Conservation (phyloP, 768 basidiomycete genomes). For the Mrakia gelida region DNA sequence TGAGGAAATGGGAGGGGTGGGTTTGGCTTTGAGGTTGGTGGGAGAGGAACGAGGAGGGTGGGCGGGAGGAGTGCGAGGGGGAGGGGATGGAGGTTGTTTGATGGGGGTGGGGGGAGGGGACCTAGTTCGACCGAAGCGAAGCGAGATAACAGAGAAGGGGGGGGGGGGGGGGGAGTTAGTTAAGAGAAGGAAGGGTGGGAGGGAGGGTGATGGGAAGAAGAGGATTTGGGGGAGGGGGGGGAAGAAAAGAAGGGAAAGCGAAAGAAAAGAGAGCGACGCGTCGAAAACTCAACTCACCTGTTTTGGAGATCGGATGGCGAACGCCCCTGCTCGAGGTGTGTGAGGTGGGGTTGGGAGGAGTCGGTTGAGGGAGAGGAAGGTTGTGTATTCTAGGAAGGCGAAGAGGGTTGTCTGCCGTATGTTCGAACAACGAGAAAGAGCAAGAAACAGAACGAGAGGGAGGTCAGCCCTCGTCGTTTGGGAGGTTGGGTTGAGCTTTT, state of each 20-base stretch:
- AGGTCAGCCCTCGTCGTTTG: not conserved
- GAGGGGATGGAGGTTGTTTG: not conserved
- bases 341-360: not conserved
- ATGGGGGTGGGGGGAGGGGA: not conserved
- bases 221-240: too few relatives aligned
- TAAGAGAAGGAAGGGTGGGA: too few relatives aligned
- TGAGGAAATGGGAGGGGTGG: conserved; percentile 3
- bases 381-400: not conserved
- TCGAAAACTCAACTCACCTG: conserved; percentile 3
- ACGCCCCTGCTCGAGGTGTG: not conserved
- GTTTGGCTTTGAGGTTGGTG: not conserved
- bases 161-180: too few relatives aligned
- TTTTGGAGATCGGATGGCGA: not conserved
- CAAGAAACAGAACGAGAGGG: not conserved
- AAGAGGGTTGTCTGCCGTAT: not conserved
- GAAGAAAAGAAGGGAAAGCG: not conserved
- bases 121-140: not conserved
- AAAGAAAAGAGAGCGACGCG: not conserved
- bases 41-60: not conserved
- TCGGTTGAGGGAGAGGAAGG: conserved; percentile 3
- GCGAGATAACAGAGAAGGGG: not conserved
- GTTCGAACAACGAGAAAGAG: not conserved
- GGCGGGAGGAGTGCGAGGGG: not conserved
- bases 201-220: too few relatives aligned
- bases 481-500: too few relatives aligned